These are phyloP conservation scores for Vigna trinervia DNA, from an alignment of 306 rosid genomes.

Conservation along the genomic window DNA sequence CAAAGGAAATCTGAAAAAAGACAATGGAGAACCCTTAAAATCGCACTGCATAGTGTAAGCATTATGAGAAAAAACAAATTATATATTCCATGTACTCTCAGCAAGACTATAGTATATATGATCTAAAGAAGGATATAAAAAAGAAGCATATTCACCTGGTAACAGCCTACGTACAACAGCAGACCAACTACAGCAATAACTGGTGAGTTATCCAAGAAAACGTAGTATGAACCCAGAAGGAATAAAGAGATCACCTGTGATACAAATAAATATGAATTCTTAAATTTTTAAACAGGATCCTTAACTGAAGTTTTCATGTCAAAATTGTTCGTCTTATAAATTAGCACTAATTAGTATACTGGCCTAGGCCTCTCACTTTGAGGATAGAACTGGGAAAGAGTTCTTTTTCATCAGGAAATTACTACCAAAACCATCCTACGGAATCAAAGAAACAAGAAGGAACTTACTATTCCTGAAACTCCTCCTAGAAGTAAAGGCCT, in stretches of 20 bases:
- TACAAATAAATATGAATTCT: constrained; percentile 11
- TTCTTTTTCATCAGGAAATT: constrained; percentile 16
- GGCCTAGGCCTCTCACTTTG: constrained; percentile 12
- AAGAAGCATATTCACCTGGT: constrained; percentile 71
- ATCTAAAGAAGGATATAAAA: constrained; percentile 13
- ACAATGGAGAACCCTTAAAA: constrained; percentile 26
- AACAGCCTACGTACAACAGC: constrained; percentile 86
- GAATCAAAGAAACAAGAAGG: constrained; percentile 34
- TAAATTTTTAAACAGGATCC: constrained; percentile 28
- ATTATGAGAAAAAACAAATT: not conserved
- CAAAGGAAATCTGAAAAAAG: constrained; percentile 83
- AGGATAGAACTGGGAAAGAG: constrained; percentile 32
- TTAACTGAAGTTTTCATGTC: constrained; percentile 20
- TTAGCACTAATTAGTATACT: not conserved
- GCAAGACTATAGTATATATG: constrained; percentile 15
- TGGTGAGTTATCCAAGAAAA: constrained; percentile 65
- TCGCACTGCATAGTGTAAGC: constrained; percentile 7
- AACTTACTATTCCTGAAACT: constrained; percentile 87
- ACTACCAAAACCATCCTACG: constrained; percentile 28
- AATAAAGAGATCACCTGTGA: constrained; percentile 84
- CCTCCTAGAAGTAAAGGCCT: constrained; percentile 95
- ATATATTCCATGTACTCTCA: not conserved
- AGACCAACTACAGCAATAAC: constrained; percentile 80
- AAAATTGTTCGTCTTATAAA: constrained; percentile 11
- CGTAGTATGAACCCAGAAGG: constrained; percentile 90